Evolutionary conservation across 306 rosid species (phyloP).

Genomic region (Urtica urens): DNA sequence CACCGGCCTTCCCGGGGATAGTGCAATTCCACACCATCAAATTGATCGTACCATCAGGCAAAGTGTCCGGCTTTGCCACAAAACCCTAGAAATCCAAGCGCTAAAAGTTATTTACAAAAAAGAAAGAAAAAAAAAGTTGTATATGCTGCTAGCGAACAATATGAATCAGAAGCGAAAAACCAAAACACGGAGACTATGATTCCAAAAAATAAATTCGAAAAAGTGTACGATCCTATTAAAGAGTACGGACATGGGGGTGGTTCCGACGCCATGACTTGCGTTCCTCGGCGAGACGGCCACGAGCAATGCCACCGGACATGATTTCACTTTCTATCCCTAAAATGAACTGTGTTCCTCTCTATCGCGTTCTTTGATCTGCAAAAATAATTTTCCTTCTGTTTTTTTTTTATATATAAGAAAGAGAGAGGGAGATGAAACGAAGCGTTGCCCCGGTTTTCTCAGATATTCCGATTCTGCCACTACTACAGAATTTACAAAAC

Average conservation of each 20-base stretch:
- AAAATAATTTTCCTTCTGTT: background rate
- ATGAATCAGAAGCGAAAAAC: background rate
- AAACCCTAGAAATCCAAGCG: conserved; percentile 52
- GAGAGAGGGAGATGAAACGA: background rate
- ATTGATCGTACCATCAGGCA: conserved; percentile 67
- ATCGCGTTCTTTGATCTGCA: conserved; percentile 1
- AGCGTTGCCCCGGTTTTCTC: background rate
- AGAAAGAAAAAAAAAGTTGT: background rate
- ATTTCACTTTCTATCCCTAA: conserved; percentile 3
- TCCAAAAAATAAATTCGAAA: too few species aligned
- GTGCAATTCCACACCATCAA: conserved; percentile 98
- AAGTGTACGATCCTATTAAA: too few species aligned
- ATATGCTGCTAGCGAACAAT: background rate
- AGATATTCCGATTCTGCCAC: conserved; percentile 24
- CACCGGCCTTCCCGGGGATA: conserved; percentile 82
- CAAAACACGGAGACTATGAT: too few species aligned
- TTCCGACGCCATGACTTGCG: conserved; percentile 91
- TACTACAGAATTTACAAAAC: background rate
- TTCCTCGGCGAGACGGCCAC: conserved; percentile 89
- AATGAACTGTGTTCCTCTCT: background rate
- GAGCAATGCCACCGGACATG: conserved; percentile 65
- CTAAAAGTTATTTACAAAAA: background rate
- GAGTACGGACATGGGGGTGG: conserved; percentile 77
- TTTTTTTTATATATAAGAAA: background rate
- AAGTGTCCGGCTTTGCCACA: conserved; percentile 85